Conservation (phyloP, 2,329 filamentous ascomycete species). For the Cercospora beticola region DNA sequence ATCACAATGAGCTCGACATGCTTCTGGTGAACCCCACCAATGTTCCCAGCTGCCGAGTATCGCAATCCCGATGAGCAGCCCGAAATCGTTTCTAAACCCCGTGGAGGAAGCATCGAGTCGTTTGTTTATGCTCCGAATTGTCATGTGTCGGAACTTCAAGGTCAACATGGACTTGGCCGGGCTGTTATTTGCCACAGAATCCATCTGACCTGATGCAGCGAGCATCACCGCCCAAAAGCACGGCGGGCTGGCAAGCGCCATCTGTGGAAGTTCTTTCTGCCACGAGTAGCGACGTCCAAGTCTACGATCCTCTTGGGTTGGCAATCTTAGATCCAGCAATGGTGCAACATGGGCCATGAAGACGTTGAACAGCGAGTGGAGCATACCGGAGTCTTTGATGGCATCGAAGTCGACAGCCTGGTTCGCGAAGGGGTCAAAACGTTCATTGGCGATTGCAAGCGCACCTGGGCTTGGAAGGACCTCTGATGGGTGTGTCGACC, state of each 20-base stretch:
- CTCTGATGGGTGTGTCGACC: background rate
- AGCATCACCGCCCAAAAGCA: conserved; percentile 23
- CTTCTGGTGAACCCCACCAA: conserved; percentile 17
- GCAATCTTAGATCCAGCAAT: conserved; percentile 19
- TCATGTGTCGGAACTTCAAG: conserved; percentile 21
- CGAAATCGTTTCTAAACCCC: conserved; percentile 17
- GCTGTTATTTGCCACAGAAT: background rate
- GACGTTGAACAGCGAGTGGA: conserved; percentile 19
- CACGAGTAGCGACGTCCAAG: conserved; percentile 16
- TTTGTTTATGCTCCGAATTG: conserved; percentile 19
- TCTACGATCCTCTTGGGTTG: conserved; percentile 16
- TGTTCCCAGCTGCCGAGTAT: conserved; percentile 22
- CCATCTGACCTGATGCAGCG: conserved; percentile 15
- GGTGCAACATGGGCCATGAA: conserved; percentile 18
- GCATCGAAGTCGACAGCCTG: conserved; percentile 19
- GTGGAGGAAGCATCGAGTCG: conserved; percentile 11
- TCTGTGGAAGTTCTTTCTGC: conserved; percentile 20
- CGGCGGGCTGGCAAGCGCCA: conserved; percentile 16
- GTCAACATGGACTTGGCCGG: conserved; percentile 11
- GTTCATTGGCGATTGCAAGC: conserved; percentile 8
- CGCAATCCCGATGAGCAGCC: conserved; percentile 19
- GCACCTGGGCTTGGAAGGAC: background rate
- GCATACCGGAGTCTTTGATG: conserved; percentile 16
- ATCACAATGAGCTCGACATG: conserved; percentile 20
- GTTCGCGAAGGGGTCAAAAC: conserved; percentile 19